These are phyloP conservation scores for Auricularia heimuer DNA, from an alignment of 768 basidiomycete species.

Conservation along the genomic window DNA sequence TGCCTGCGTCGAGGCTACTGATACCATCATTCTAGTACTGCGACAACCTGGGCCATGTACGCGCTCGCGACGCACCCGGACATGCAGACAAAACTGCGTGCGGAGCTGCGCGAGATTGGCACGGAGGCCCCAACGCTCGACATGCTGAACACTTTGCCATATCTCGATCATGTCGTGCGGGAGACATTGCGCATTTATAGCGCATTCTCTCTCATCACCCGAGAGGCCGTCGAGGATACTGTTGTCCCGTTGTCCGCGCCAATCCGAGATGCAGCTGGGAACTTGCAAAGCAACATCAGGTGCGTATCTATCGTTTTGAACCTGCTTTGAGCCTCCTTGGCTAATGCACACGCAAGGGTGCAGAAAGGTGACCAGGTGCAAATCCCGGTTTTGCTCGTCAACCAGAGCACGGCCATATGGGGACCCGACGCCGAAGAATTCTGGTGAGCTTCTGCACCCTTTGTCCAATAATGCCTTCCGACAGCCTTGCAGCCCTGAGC, in stretches of 20 bases:
- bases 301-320: slow-evolving; percentile 11
- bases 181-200: slow-evolving; percentile 50
- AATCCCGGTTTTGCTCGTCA: slow-evolving; percentile 19
- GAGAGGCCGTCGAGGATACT: slow-evolving; percentile 43
- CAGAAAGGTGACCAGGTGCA: slow-evolving; percentile 9
- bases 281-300: slow-evolving; percentile 29
- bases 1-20: neutral
- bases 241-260: slow-evolving; percentile 43
- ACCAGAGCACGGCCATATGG: slow-evolving; percentile 21
- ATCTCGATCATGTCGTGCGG: slow-evolving; percentile 56
- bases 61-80: slow-evolving; percentile 38
- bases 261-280: slow-evolving; percentile 34
- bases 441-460: slow-evolving; percentile 5
- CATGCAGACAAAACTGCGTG: slow-evolving; percentile 45
- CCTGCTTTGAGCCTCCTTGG: neutral
- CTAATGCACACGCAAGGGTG: slow-evolving; percentile 1
- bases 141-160: slow-evolving; percentile 51
- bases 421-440: slow-evolving; percentile 28
- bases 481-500: slow-evolving; percentile 32
- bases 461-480: too few species aligned
- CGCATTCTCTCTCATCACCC: slow-evolving; percentile 34
- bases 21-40: slow-evolving; percentile 16
- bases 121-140: slow-evolving; percentile 62
- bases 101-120: slow-evolving; percentile 41
- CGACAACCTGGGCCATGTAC: slow-evolving; percentile 49